Percentiles rank a stretch among this genome's conserved stretches.
Evolutionary conservation across 257 asterid species (phyloP).

Genomic region (Solanum ossicruentum): DNA sequence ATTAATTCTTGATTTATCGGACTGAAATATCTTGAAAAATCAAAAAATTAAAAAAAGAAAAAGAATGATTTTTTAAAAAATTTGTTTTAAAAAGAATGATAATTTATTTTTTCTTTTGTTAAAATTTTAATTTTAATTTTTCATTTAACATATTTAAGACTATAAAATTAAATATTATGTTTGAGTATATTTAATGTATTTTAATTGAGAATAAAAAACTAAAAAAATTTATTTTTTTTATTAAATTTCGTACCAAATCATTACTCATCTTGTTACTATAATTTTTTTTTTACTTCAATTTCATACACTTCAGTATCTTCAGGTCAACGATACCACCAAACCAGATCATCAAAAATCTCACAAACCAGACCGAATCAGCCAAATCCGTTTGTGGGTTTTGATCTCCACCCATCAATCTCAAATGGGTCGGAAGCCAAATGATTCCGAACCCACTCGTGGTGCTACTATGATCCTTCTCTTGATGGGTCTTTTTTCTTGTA

Average conservation of each 20-base stretch:
- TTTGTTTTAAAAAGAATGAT: no score
- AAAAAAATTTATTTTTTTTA: no score
- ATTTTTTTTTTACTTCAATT: neutral
- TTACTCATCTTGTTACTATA: neutral
- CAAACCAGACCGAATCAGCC: neutral
- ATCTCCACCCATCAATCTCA: conserved; percentile 3
- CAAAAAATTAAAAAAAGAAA: no score
- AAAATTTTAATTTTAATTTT: no score
- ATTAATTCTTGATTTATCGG: no score
- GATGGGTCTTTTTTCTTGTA: conserved; percentile 66
- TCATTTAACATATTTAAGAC: no score
- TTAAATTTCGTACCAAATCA: no score
- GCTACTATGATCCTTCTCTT: conserved; percentile 45
- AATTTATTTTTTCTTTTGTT: neutral
- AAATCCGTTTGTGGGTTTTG: conserved; percentile 17
- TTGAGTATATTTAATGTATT: no score
- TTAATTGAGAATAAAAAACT: no score
- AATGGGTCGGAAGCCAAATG: conserved; percentile 80
- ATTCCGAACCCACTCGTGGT: conserved; percentile 46
- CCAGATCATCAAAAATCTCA: conserved; percentile 12
- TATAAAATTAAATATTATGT: no score
- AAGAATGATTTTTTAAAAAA: no score
- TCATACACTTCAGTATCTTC: neutral
- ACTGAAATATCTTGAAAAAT: no score
- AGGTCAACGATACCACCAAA: neutral